phyloP scores from a whole-genome alignment of 2,329 filamentous ascomycete genomes.

The Alternaria rosae region DNA sequence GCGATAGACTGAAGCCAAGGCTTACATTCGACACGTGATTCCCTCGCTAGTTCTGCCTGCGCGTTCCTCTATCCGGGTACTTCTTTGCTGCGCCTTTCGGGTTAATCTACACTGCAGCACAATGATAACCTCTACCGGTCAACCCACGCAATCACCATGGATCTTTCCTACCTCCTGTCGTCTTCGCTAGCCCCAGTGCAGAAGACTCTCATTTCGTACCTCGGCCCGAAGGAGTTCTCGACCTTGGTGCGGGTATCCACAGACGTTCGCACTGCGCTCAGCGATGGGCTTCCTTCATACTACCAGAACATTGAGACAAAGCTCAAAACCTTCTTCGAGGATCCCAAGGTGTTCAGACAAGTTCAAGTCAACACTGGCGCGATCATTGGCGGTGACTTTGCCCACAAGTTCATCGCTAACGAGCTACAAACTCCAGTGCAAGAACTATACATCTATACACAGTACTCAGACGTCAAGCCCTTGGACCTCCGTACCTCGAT shows the following conservation, averaged over 20 bases:
- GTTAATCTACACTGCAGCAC: not conserved
- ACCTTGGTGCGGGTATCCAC: not conserved
- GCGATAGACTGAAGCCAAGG: no score
- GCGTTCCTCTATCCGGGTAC: not conserved
- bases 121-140: not conserved
- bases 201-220: not conserved
- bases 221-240: not conserved
- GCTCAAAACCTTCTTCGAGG: not conserved
- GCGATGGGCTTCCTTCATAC: not conserved
- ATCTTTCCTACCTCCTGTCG: not conserved
- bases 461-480: not conserved
- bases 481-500: not conserved
- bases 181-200: not conserved
- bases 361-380: not conserved
- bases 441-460: not conserved
- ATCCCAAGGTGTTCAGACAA: not conserved
- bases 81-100: not conserved
- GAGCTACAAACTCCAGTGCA: not conserved
- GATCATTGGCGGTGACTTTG: not conserved
- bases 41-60: not conserved
- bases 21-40: no score
- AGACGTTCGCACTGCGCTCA: not conserved
- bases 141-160: not conserved
- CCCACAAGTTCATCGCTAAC: not conserved
- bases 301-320: not conserved